Evolutionary conservation across 176 grass and related monocot species (phyloP).

Genomic region (Oryza meridionalis): DNA sequence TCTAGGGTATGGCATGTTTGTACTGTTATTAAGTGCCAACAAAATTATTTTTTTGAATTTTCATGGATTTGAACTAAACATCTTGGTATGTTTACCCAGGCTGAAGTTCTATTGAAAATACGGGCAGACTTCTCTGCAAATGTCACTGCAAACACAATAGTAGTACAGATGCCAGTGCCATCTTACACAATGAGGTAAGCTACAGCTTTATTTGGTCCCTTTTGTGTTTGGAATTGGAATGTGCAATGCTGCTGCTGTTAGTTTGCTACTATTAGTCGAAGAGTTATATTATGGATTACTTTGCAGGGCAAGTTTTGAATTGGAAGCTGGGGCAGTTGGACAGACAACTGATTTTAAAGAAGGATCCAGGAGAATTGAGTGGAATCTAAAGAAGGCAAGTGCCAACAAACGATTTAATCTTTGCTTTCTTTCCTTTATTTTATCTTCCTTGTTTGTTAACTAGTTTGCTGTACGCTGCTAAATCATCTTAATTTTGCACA

Average conservation of each 20-base stretch:
- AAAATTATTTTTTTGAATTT: conserved; percentile 21
- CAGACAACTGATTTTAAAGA: conserved; percentile 97
- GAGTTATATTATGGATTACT: conserved; percentile 2
- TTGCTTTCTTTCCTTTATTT: neutral
- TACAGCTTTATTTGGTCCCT: conserved; percentile 27
- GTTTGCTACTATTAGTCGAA: conserved; percentile 15
- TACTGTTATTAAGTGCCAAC: conserved; percentile 33
- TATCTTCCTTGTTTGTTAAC: neutral
- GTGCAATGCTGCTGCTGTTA: neutral
- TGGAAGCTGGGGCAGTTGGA: conserved; percentile 88
- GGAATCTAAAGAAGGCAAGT: conserved; percentile 96
- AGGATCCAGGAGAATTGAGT: conserved; percentile 92
- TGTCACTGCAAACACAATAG: conserved; percentile 89
- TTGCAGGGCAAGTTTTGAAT: conserved; percentile 93
- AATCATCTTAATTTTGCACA: conserved; percentile 39
- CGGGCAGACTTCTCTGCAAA: conserved; percentile 91
- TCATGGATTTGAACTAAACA: conserved; percentile 16
- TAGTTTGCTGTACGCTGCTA: conserved; percentile 2
- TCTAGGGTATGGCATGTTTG: conserved; percentile 60
- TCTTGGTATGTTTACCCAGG: conserved; percentile 51
- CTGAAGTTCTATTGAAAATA: conserved; percentile 94
- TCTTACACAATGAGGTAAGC: conserved; percentile 81
- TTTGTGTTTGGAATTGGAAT: neutral
- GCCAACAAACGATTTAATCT: neutral
- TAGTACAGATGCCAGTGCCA: conserved; percentile 94